Evolutionary conservation across 1,284 basidiomycete genomes (phyloP), one percentile per base, ranked within the genome.

Genomic region (Ceratobasidium sp.): DNA sequence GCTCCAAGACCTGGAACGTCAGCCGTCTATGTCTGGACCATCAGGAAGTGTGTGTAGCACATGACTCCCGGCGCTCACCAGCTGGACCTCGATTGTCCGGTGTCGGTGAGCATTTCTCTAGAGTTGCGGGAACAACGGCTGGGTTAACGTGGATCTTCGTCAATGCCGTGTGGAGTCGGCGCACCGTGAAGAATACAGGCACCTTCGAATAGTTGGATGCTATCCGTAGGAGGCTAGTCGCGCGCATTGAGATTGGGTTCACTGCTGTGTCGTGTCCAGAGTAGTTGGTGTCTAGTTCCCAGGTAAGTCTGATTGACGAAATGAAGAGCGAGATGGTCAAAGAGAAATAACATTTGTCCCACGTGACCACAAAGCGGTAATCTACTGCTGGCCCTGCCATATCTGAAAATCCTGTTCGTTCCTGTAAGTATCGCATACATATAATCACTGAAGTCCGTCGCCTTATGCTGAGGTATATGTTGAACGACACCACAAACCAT

Each of bases 1-100:
- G 61, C 63, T 67, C 73, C 73, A 12, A 76, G 61, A 64, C 73
- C 63, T 67, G 73, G 73, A 58, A 76, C 40, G 44, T 76, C 73
- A 23, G 73, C 49, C 33, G 49, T 76, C 73, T 76, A 10, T 26
- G n/a, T 55, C 60, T 76, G 51, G 63, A 20, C 46, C 51, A 51
- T 64, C 63, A 64, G 46, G 56, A 40, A 42, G 33, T 23, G 46
- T 42, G 13, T 18, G 18, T 40, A 26, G 33, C 44, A 18, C 20
- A 42, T 39, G 49, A 23, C 44, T 13, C 10, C 9, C 28, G 28
- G 33, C n/a, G 40, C 73, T 76, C 61, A 76, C 73, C 28, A 76
- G 73, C 63, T 76, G 73, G 26, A 76, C 61, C 26, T 76, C 33
- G 20, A 76, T 76, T 42, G 63, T 66, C 56, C 73, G 33, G 53